Base-by-base conservation (phyloP, 2,329 filamentous ascomycete genomes). In the Colletotrichum sp. region DNA sequence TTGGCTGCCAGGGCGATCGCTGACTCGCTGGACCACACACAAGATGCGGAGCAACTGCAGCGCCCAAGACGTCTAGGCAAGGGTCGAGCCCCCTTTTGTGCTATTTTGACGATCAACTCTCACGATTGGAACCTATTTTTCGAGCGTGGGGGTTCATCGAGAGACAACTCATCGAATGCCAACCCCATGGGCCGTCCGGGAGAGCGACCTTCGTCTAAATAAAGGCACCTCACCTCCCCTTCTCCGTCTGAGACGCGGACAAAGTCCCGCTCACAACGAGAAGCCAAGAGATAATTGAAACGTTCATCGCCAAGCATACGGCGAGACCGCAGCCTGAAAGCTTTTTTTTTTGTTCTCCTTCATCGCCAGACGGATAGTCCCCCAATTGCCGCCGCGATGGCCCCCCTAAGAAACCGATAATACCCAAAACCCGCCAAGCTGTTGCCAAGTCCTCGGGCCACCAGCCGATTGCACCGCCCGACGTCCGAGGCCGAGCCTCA, bases 241-340 rank as follows among this genome's bases (percentile, higher is more conserved):
- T 12, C 24, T 26, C n/a, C 26, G 21, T 30, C 12, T 30, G 64
- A 76, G 73, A 73, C 73, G 64, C 59, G 73, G 64, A 69, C 44
- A 73, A 15, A 34, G 15, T 57, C 57, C 73, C 73, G 73, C 62
- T 18, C 36, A n/a, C 24, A 72, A 16, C 7, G 28, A 18, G 5
- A 52, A 21, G 73, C 73, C 73, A 76, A 76, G 73, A 69, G 26
- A 65, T 36, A 59, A 63, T 73, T 73, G 73, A 76, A 76, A 76
- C 73, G 73, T 76, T 73, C 34, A 64, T 69, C 70, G 73, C 69
- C 73, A 76, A 76, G 73, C 16, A 18, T 26, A 24, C 49, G 32
- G 21, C 62, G 69, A 64, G 69, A 49, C 69, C 15, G 39, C 24
- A 60, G 57, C n/a, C 36, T 36, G 52, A 66, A 72, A 72, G n/a